phyloP scores from a whole-genome alignment of 495 filamentous ascomycete genomes.

The Penicillium simplicissimum region DNA sequence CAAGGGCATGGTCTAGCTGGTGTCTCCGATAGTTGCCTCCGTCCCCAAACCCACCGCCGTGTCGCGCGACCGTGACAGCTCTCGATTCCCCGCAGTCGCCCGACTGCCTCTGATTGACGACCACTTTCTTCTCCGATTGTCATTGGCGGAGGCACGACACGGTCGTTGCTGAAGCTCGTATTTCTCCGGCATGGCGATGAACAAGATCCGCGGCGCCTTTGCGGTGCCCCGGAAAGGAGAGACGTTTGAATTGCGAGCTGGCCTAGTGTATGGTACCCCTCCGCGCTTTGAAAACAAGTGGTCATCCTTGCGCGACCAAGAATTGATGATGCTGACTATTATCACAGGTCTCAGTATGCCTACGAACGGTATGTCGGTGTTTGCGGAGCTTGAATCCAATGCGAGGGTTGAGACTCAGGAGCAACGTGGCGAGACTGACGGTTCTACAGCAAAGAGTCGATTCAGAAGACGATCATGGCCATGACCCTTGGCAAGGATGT shows the following conservation, averaged over 20 bases:
- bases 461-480: conserved; percentile 99
- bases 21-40: conserved; percentile 17
- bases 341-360: conserved; percentile 84
- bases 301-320: conserved; percentile 9
- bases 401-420: neutral
- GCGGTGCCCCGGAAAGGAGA: conserved; percentile 92
- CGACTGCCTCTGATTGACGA: conserved; percentile 26
- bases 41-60: conserved; percentile 15
- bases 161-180: conserved; percentile 47
- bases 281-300: conserved; percentile 18
- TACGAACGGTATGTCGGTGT: conserved; percentile 71
- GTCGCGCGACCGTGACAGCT: conserved; percentile 40
- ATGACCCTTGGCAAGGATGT: conserved; percentile 99
- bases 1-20: conserved; percentile 17
- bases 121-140: conserved; percentile 21
- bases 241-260: conserved; percentile 95
- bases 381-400: neutral
- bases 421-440: conserved; percentile 30
- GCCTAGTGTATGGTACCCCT: conserved; percentile 67
- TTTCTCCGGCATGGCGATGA: conserved; percentile 76
- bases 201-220: conserved; percentile 93
- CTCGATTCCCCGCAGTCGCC: conserved; percentile 43
- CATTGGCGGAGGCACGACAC: conserved; percentile 49
- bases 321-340: conserved; percentile 28
- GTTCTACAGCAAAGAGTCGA: conserved; percentile 80